Evolutionary conservation across 2,329 filamentous ascomycete species (phyloP).

Genomic region (Clonostachys rhizophaga): DNA sequence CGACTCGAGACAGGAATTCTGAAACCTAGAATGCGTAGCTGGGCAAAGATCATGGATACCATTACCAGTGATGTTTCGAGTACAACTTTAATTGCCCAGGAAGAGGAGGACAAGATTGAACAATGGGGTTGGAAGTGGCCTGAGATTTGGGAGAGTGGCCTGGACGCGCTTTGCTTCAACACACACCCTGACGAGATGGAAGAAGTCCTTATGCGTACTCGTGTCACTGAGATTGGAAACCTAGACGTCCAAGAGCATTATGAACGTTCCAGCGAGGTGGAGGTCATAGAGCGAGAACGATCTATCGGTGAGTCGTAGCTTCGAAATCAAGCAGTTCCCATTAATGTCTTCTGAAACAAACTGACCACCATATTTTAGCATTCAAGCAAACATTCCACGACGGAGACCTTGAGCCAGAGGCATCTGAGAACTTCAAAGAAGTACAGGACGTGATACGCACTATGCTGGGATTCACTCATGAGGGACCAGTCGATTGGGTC

Average conservation of each 20-base stretch:
- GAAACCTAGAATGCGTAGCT: no score
- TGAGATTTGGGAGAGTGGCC: conserved; percentile 11
- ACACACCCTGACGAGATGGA: background rate
- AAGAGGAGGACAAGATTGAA: no score
- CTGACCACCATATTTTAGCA: conserved; percentile 1
- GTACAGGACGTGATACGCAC: conserved; percentile 8
- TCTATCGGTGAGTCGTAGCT: conserved; percentile 8
- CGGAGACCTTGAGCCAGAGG: conserved; percentile 16
- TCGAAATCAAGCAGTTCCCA: background rate
- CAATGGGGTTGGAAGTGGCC: no score
- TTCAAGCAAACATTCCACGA: conserved; percentile 18
- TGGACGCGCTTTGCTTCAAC: conserved; percentile 6
- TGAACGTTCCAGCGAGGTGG: conserved; percentile 2
- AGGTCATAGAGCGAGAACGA: conserved; percentile 15
- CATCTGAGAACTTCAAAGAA: conserved; percentile 8
- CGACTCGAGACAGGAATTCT: conserved; percentile 6
- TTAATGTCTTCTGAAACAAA: no score
- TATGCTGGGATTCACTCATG: conserved; percentile 7
- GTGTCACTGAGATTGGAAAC: background rate
- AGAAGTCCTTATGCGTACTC: conserved; percentile 6
- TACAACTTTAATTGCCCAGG: no score
- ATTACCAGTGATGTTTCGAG: no score
- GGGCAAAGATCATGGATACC: no score
- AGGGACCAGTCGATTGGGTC: conserved; percentile 12
- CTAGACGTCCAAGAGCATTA: conserved; percentile 1